Evolutionary conservation across 2,329 filamentous ascomycete genomes (phyloP), one percentile per base, ranked within the genome.

Genomic region (Scedosporium minutisporum): DNA sequence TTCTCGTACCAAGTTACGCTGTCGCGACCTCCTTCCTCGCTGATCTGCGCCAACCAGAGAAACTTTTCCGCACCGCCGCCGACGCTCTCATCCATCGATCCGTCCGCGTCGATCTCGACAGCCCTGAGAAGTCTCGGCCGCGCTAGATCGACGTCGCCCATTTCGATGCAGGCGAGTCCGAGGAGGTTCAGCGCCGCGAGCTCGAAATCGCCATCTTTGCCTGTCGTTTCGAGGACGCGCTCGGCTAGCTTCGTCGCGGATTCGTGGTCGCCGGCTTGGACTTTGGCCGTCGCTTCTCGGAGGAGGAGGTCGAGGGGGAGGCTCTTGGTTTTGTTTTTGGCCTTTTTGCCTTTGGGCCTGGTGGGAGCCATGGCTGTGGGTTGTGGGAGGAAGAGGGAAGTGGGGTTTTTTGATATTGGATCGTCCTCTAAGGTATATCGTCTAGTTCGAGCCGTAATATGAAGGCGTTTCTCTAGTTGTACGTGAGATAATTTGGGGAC

Each of bases 11-110:
- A 90, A 61, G 69, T 66, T 14, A 90, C 83, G 68, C 84, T 88
- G 69, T 88, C 85, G 57, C 80, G 75, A 1, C 87, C 87, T 42
- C 87, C 87, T 57, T 87, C 81, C 64, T 88, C 85, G 71, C 85
- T 95, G 69, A 99, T 81, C 76, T 99, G 95, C 66, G 95, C 95
- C 64, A 99, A 80, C 85, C 93, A 96, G 58, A 97, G 77, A 71
- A 97, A 97, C 77, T 97, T 97, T 71, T 97, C 93, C 0, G 92
- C 86, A 0, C 93, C 93, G 29, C 91, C 91, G 58, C 92, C 93
- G 60, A 87, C 73, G 46, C 85, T 82, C 69, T 91, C 88, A 18
- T 88, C 83, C 64, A 86, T 77, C 46, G 78, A 75, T 18, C 93
- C 95, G 63, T 93, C 85, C 25, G 87, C 82, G 72, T 99, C 95